Percentiles rank a stretch among this genome's conserved stretches.
These are phyloP conservation scores for Penicillium ucsense DNA, from an alignment of 495 filamentous ascomycete genomes.

Conservation along the genomic window DNA sequence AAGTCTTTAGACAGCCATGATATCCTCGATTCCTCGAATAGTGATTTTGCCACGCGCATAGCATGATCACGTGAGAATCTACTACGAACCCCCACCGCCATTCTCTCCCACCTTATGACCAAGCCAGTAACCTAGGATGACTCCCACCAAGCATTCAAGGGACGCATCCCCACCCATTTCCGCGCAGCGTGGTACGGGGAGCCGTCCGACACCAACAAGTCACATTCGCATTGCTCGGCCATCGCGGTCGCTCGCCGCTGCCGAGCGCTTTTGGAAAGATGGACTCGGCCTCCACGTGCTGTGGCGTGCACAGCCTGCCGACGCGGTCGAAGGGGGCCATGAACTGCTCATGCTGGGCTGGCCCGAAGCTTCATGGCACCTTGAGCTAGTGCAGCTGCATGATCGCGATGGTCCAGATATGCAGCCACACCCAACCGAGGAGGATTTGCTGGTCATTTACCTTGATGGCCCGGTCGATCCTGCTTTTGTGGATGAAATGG, in stretches of 20 bases:
- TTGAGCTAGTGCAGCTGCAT: slow-evolving; percentile 7
- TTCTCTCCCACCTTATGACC: too few relatives aligned
- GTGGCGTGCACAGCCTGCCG: not conserved
- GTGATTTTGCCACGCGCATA: too few relatives aligned
- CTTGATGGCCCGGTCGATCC: slow-evolving; percentile 8
- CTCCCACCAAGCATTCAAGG: not conserved
- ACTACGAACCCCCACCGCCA: too few relatives aligned
- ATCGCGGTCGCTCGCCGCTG: not conserved
- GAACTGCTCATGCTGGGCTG: slow-evolving; percentile 10
- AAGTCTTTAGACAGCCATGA: too few relatives aligned
- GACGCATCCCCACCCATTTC: not conserved
- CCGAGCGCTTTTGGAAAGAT: not conserved
- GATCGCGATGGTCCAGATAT: not conserved
- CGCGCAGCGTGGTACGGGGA: not conserved
- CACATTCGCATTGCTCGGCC: slow-evolving; percentile 1
- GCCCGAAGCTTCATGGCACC: slow-evolving; percentile 6
- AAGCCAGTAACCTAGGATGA: too few relatives aligned
- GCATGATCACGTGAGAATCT: too few relatives aligned
- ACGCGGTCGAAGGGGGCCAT: slow-evolving; percentile 4
- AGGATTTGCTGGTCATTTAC: slow-evolving; percentile 10
- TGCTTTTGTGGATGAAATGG: slow-evolving; percentile 1
- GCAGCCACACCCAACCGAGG: slow-evolving; percentile 6
- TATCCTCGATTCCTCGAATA: too few relatives aligned
- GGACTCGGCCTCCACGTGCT: not conserved
- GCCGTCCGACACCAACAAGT: not conserved